These are phyloP conservation scores for Entophlyctis helioformis DNA, from an alignment of 192 early-diverging fungal genomes.

Conservation along the genomic window DNA sequence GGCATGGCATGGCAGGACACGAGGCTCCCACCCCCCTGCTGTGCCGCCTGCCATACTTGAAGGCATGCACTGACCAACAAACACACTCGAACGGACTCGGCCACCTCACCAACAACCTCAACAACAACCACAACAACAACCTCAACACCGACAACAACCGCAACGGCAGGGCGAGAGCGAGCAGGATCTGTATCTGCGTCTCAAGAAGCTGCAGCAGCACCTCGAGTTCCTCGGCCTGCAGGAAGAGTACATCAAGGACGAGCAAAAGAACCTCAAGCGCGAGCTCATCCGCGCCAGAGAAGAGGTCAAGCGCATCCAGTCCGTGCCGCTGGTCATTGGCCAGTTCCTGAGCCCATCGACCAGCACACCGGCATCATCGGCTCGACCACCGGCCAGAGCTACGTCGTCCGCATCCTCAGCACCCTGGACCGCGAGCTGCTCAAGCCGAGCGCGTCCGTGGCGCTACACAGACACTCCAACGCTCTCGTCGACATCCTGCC, in stretches of 20 bases:
- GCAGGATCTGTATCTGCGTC: slow-evolving; percentile 80
- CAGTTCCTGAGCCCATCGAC: slow-evolving; percentile 98
- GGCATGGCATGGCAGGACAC: too few species aligned
- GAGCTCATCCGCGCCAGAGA: slow-evolving; percentile 92
- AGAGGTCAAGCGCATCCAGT: slow-evolving; percentile 96
- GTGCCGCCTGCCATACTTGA: too few species aligned
- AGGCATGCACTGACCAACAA: too few species aligned
- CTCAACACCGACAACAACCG: too few species aligned
- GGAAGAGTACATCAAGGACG: slow-evolving; percentile 99
- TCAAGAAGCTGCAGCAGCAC: slow-evolving; percentile 90
- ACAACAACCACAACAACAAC: too few species aligned
- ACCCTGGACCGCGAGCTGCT: slow-evolving; percentile 96
- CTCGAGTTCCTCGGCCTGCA: slow-evolving; percentile 92
- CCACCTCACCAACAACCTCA: too few species aligned
- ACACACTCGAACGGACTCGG: too few species aligned
- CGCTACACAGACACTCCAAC: slow-evolving; percentile 93
- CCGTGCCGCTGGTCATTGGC: slow-evolving; percentile 96
- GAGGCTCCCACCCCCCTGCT: too few species aligned
- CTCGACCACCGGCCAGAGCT: slow-evolving; percentile 84
- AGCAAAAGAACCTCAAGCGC: slow-evolving; percentile 92
- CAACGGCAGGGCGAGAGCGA: slow-evolving; percentile 63
- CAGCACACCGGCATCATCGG: slow-evolving; percentile 91
- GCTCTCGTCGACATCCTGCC: slow-evolving; percentile 95
- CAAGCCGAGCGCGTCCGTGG: slow-evolving; percentile 87
- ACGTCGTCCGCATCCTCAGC: slow-evolving; percentile 86